Evolutionary conservation across 257 asterid genomes (phyloP), one percentile per base, ranked within the genome.

Genomic region (Lantana camara): DNA sequence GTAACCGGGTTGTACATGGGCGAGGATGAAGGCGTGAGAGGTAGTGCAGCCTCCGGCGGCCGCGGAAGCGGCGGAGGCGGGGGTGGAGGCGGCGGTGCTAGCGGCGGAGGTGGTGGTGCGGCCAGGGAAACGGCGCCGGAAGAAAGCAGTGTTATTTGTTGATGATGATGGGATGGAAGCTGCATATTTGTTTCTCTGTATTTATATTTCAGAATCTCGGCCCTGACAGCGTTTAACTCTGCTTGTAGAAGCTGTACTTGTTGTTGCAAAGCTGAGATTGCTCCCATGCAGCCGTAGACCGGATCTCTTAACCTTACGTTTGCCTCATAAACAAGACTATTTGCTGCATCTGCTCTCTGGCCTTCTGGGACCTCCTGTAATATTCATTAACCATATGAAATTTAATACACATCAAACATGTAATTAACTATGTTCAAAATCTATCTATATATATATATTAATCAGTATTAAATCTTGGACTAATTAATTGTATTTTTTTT

Each of bases 271-370:
- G 85, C 67, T 14, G 96, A 82, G 40, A 91, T 82, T 0, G 88
- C 82, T 27, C 98, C 97, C 91, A 91, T 81, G 95, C 96, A 88
- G 11, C 96, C 98, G 20, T 88, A 84, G 9, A 91, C 90, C 0
- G 98, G 98, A 75, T 91, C 96, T 52, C 87, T 81, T 23, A 88
- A 69, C 83, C 98, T 73, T 41, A 82, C 88, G 53, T 82, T 85
- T 14, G 98, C 98, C 66, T 91, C 98, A 35, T 85, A 91, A 35
- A 86, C 95, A 12, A 91, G 88, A 57, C 93, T 85, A 17, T 86
- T 84, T 40, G 96, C 95, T 1, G 98, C 85, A 53, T 85, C 93
- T 48, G 88, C 91, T 69, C 97, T 82, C 56, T 85, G 93, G 46
- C 76, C 83, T 50, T 84, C 96, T 1, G 88, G 85, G 48, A 91